A percentile compares a stretch with the other conserved stretches of the same genome.
These are phyloP conservation scores for Ambrosiella beaveri DNA, from an alignment of 2,329 filamentous ascomycete genomes.

Conservation along the genomic window DNA sequence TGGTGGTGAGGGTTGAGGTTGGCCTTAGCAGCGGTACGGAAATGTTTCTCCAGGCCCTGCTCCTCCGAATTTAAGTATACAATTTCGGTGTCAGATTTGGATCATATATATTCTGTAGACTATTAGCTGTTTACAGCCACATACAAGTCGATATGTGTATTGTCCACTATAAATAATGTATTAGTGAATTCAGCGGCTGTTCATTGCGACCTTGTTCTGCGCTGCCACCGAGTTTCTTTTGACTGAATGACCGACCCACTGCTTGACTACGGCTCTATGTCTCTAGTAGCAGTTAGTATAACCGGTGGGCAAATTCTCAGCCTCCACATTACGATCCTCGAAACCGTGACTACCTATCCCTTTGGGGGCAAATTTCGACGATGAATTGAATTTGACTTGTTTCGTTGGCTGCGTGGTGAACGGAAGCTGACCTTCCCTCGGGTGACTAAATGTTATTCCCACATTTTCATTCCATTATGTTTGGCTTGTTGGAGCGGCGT, in stretches of 20 bases:
- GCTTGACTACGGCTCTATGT: background rate
- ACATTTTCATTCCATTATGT: too few species aligned
- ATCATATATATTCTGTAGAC: too few species aligned
- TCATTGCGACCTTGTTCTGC: background rate
- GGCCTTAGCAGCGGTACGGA: too few species aligned
- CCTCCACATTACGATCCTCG: background rate
- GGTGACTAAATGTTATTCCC: too few species aligned
- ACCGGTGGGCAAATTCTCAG: background rate
- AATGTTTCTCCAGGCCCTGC: too few species aligned
- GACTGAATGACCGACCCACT: background rate
- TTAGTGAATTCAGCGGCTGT: background rate
- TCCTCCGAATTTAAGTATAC: too few species aligned
- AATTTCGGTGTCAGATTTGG: too few species aligned
- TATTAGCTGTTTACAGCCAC: too few species aligned
- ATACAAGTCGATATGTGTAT: too few species aligned
- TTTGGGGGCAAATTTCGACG: background rate
- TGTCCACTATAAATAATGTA: background rate
- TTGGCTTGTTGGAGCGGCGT: too few species aligned
- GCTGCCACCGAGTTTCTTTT: background rate
- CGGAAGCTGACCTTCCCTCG: too few species aligned
- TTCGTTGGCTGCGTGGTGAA: background rate
- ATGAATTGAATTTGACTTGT: background rate
- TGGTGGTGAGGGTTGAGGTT: too few species aligned
- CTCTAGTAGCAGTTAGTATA: background rate
- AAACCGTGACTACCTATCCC: background rate